Evolutionary conservation across 176 grass and related monocot species (phyloP).

Genomic region (Triticum urartu): DNA sequence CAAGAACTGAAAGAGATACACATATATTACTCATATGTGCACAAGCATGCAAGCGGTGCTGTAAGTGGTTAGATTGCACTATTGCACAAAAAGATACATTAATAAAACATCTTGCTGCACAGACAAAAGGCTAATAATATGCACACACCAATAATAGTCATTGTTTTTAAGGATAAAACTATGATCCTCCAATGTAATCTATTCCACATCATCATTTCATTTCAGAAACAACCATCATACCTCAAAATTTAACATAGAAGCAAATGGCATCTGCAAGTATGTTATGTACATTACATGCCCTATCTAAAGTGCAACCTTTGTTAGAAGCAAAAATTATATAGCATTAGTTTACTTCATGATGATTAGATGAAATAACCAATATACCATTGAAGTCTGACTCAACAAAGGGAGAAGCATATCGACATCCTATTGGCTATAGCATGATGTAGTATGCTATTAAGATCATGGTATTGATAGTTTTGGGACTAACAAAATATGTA

Average conservation of each 20-base stretch:
- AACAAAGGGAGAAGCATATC: neutral
- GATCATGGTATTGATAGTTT: constrained; percentile 7
- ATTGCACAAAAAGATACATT: neutral
- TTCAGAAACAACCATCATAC: constrained; percentile 10
- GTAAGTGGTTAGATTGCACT: constrained; percentile 8
- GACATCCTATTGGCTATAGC: neutral
- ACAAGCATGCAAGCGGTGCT: constrained; percentile 13
- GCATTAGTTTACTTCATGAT: neutral
- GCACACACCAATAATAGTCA: neutral
- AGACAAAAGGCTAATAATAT: neutral
- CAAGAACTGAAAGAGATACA: neutral
- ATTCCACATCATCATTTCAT: neutral
- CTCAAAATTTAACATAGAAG: constrained; percentile 11
- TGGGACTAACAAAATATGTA: neutral
- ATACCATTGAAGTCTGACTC: neutral
- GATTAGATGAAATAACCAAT: neutral
- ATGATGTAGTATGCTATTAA: neutral
- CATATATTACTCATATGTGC: constrained; percentile 1
- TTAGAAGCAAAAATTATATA: neutral
- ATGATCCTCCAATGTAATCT: constrained; percentile 10
- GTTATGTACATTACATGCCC: neutral
- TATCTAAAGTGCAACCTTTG: neutral
- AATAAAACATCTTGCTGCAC: neutral
- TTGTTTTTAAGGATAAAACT: neutral
- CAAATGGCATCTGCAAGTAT: neutral